A percentile compares a stretch with the other conserved stretches of the same genome.
Evolutionary conservation across 306 rosid genomes (phyloP).

Genomic region (Acacia acuminata): DNA sequence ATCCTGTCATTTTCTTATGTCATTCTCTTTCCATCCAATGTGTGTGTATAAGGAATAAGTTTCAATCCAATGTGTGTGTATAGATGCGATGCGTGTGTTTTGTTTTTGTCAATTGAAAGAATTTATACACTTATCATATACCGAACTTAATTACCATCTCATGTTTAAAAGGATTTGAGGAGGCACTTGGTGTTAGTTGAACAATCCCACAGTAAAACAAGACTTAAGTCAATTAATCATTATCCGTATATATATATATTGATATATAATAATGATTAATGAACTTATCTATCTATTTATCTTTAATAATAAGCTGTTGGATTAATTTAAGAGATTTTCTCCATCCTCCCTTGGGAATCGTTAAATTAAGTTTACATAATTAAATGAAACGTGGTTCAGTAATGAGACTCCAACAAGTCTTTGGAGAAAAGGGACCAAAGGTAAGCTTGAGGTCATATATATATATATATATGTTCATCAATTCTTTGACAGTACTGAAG

Average conservation of each 20-base stretch:
- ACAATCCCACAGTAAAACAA: no score
- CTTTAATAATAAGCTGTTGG: background rate
- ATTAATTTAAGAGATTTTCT: background rate
- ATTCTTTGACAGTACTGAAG: background rate
- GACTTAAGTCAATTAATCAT: no score
- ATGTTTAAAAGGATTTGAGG: no score
- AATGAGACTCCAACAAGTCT: background rate
- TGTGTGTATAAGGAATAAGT: background rate
- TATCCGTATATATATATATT: no score
- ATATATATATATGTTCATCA: background rate
- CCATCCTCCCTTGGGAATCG: background rate
- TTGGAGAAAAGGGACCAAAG: slow-evolving; percentile 1
- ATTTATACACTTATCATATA: no score
- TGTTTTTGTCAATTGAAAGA: no score
- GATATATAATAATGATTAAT: no score
- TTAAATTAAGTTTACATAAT: background rate
- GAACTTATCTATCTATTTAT: background rate
- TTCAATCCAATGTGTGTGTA: background rate
- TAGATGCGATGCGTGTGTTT: no score
- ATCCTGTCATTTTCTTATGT: background rate
- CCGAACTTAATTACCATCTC: no score
- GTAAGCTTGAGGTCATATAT: background rate
- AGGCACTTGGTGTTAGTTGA: no score
- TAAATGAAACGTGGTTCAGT: background rate
- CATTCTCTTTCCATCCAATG: background rate